phyloP scores from a whole-genome alignment of 2,329 filamentous ascomycete species.

The Neonectria faginata region DNA sequence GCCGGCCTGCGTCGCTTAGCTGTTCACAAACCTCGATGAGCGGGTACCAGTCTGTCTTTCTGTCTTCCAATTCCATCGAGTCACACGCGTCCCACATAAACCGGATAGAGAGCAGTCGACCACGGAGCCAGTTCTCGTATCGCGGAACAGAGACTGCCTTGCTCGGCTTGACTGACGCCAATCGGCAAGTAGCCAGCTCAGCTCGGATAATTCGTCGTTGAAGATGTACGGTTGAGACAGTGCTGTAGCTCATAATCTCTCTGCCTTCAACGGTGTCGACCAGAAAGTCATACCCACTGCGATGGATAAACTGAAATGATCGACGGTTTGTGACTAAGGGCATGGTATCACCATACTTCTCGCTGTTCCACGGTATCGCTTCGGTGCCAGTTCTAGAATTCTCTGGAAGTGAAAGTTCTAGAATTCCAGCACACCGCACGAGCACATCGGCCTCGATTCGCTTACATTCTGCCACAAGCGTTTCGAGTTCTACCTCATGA shows the following conservation, averaged over 20 bases:
- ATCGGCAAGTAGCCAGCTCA: neutral
- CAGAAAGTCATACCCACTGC: constrained; percentile 15
- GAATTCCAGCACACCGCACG: constrained; percentile 4
- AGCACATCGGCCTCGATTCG: neutral
- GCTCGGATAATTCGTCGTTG: neutral
- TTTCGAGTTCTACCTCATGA: neutral
- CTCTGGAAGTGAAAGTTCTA: too few species aligned
- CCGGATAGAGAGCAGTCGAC: too few species aligned
- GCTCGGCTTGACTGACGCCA: neutral
- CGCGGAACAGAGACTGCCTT: too few species aligned
- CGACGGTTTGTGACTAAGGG: too few species aligned
- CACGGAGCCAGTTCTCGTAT: too few species aligned
- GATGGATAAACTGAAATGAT: constrained; percentile 4
- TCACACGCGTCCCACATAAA: too few species aligned
- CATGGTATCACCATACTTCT: neutral
- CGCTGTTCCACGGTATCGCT: neutral
- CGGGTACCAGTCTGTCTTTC: neutral
- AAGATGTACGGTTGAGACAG: neutral
- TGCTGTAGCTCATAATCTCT: neutral
- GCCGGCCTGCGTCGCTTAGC: neutral
- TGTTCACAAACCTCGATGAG: neutral
- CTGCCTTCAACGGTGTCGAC: neutral
- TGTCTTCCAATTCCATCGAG: too few species aligned
- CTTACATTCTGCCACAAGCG: neutral
- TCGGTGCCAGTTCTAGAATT: too few species aligned